Evolutionary conservation across 768 basidiomycete species (phyloP), one percentile per base, ranked within the genome.

Genomic region (Tulasnella sp.): DNA sequence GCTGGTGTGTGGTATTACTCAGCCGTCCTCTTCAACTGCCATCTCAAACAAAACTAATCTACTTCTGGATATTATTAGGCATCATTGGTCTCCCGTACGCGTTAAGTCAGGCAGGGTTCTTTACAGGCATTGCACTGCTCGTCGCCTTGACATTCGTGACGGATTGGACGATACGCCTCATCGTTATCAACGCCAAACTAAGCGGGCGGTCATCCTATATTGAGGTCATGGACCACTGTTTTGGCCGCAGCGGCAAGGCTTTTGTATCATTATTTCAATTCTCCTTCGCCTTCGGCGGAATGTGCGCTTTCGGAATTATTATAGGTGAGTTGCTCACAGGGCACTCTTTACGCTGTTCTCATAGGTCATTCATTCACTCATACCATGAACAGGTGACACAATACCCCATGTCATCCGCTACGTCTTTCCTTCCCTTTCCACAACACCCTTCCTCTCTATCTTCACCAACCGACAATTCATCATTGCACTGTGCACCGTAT

Each of bases 221-320:
- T 60, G 92, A 86, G 64, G 86, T 96, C 56, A 94, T 97, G 92
- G 76, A 87, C 68, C 85, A 82, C 52, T 93, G 89, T 70, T 99
- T 93, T 70, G 96, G 96, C 5, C 70, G 80, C 11, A 84, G 83
- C 54, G 96, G 96, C n/a, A 81, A 91, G 53, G 89, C 90, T 1
- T 89, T 90, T 0, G 90, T 96, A 17, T 94, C 93, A 0, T 85
- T 97, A 70, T 98, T 99, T 68, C 96, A 98, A 69, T 98, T 99
- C 68, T 76, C 92, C 2, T 98, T 99, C 68, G 96, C 96, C 7
- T 96, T 96, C 64, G 96, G 96, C 66, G 93, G 94, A 44, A 97
- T 97, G 92, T 94, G 92, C 64, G 94, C 94, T 0, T 98, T 97
- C 69, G 90, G 92, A 27, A 94, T 98, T 66, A 97, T 98, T 65